Base-by-base conservation (phyloP, 2,329 filamentous ascomycete genomes). In the Fusarium pseudograminearum region DNA sequence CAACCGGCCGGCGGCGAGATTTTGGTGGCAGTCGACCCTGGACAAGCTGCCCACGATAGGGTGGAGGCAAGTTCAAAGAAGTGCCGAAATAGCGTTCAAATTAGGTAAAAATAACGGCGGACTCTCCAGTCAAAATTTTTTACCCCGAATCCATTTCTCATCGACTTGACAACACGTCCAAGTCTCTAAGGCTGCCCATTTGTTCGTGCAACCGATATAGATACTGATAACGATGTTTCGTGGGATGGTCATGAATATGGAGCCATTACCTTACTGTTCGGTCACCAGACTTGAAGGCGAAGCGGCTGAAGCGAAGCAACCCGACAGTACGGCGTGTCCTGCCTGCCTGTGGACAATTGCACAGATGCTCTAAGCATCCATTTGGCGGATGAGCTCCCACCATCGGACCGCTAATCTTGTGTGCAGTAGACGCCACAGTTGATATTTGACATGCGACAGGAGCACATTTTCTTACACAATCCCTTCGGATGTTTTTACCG, bases 81-180 rank as follows among this genome's bases (percentile, higher is more conserved):
- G 64, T 72, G 72, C 73, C 72, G 68, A 71, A 75, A 65, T 76
- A 71, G 72, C 73, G 73, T 77, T 73, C 70, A 61, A 68, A 79
- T 79, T 79, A 79, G 72, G 77, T 79, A 79, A 79, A 77, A 77
- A 67, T 75, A 77, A 78, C 74, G 69, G 65, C 51, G 34, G 61
- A 61, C 68, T 77, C 76, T 76, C 78, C 78, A 79, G 76, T 79
- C 76, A 78, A 74, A 78, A 76, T 31, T 65, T 77, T 78, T 78
- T 74, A 64, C 58, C 46, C 52, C 72, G 65, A 79, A 75, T 75
- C 75, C 59, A 77, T 77, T 78, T 77, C 74, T 76, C 73, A 76
- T 76, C 62, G 53, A 72, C 67, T 73, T 75, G 72, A 71, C 70
- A 68, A 69, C 70, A 65, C 71, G 46, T 62, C 65, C 62, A 50